A percentile compares a stretch with the other conserved stretches of the same genome.
These are phyloP conservation scores for Verticillium isaacii DNA, from an alignment of 2,329 filamentous ascomycete genomes.

Conservation along the genomic window DNA sequence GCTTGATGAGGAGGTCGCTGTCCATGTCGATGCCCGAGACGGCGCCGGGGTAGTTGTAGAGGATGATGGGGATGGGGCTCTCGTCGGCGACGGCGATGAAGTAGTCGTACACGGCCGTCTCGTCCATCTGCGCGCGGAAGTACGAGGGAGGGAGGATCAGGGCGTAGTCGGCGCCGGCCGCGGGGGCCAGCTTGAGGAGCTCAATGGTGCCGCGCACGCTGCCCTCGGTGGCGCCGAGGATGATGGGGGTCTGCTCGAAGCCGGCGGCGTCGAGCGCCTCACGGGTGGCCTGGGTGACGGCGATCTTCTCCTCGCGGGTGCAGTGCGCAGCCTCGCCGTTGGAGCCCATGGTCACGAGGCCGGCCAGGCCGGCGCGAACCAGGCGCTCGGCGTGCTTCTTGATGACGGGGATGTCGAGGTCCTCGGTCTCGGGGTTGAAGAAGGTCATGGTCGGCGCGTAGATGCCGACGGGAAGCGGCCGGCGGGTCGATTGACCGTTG, in stretches of 20 bases:
- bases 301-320: conserved; percentile 69
- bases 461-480: conserved; percentile 71
- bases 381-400: conserved; percentile 78
- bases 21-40: conserved; percentile 87
- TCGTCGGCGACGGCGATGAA: conserved; percentile 70
- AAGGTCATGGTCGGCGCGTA: conserved; percentile 91
- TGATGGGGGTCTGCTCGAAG: conserved; percentile 70
- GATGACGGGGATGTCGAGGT: conserved; percentile 74
- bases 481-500: conserved; percentile 25
- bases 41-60: conserved; percentile 90
- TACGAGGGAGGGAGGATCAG: conserved; percentile 79
- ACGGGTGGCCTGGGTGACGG: conserved; percentile 71
- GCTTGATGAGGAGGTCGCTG: conserved; percentile 76
- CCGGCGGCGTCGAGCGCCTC: conserved; percentile 79
- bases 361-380: conserved; percentile 70
- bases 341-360: conserved; percentile 82
- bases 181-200: conserved; percentile 60
- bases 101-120: conserved; percentile 68
- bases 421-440: conserved; percentile 78
- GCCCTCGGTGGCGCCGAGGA: conserved; percentile 77
- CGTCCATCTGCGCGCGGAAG: conserved; percentile 73
- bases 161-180: conserved; percentile 73
- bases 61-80: conserved; percentile 70
- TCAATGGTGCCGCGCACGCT: conserved; percentile 78
- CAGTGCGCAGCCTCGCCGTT: conserved; percentile 89